phyloP scores from a whole-genome alignment of 1,139 yeast genomes.

The Schwanniomyces etchellsii region DNA sequence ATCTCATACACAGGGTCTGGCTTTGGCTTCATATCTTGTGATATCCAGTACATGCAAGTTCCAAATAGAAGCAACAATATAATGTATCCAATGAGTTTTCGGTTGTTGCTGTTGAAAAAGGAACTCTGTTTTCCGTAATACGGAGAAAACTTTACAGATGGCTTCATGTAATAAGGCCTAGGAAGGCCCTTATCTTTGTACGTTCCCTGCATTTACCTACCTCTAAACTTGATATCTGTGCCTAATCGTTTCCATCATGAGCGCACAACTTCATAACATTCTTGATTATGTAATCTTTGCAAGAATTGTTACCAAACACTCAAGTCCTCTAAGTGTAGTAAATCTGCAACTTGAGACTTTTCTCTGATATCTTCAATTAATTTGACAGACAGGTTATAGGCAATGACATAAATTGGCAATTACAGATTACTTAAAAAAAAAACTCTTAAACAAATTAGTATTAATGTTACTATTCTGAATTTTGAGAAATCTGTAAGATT shows the following conservation, averaged over 20 bases:
- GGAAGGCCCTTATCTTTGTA: conserved; percentile 41
- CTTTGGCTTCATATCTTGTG: conserved; percentile 29
- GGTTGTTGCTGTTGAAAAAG: conserved; percentile 31
- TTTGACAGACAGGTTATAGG: no score
- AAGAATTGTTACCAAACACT: background rate
- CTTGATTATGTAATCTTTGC: no score
- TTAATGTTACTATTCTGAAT: no score
- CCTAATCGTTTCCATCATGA: no score
- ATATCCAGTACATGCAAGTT: conserved; percentile 29
- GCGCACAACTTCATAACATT: no score
- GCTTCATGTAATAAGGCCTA: conserved; percentile 46
- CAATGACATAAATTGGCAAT: no score
- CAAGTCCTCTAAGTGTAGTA: background rate
- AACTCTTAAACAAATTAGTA: no score
- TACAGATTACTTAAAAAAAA: no score
- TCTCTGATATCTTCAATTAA: no score
- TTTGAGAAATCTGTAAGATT: no score
- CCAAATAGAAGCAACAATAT: conserved; percentile 33
- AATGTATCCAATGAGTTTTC: conserved; percentile 36
- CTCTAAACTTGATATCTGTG: background rate
- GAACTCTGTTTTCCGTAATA: conserved; percentile 29
- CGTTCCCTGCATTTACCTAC: conserved; percentile 50
- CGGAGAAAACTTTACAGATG: conserved; percentile 28
- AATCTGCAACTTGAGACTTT: no score
- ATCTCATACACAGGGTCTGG: conserved; percentile 29